phyloP scores from a whole-genome alignment of 192 early-diverging fungal species.

The Thoreauomyces humboldtii region DNA sequence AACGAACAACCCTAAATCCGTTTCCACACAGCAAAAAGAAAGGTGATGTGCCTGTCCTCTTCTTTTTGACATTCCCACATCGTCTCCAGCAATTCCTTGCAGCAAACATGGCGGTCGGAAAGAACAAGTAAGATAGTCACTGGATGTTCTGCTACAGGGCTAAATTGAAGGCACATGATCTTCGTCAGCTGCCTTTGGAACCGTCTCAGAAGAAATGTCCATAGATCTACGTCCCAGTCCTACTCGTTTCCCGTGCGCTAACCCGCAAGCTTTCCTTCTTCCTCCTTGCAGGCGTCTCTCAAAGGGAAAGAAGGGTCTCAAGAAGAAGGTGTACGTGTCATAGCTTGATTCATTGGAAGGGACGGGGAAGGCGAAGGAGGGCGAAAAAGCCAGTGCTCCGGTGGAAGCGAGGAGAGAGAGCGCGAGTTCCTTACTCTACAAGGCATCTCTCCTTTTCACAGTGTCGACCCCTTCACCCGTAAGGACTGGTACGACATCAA shows the following conservation, averaged over 20 bases:
- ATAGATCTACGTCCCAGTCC: neutral
- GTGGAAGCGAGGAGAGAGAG: too few relatives aligned
- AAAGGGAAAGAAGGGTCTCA: slow-evolving; percentile 98
- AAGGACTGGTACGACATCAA: slow-evolving; percentile 99
- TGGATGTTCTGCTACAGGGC: too few relatives aligned
- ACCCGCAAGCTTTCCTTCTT: slow-evolving; percentile 6
- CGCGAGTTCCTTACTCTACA: too few relatives aligned
- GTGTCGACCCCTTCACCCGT: slow-evolving; percentile 98
- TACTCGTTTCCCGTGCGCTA: neutral
- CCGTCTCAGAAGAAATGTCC: neutral
- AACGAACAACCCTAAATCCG: too few relatives aligned
- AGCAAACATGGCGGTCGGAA: slow-evolving; percentile 74
- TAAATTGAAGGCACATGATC: neutral
- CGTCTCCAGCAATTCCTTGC: too few relatives aligned
- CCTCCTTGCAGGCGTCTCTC: slow-evolving; percentile 76
- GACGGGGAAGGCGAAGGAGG: neutral
- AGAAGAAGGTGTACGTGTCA: slow-evolving; percentile 92
- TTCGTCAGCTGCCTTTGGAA: neutral
- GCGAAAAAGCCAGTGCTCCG: too few relatives aligned
- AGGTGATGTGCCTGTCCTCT: too few relatives aligned
- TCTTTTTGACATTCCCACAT: too few relatives aligned
- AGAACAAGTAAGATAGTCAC: slow-evolving; percentile 86
- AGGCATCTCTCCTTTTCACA: slow-evolving; percentile 39
- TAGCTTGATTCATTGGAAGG: slow-evolving; percentile 24
- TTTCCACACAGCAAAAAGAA: too few relatives aligned